Evolutionary conservation across 1,284 basidiomycete genomes (phyloP), one percentile per base, ranked within the genome.

Genomic region (Naganishia cerealis): DNA sequence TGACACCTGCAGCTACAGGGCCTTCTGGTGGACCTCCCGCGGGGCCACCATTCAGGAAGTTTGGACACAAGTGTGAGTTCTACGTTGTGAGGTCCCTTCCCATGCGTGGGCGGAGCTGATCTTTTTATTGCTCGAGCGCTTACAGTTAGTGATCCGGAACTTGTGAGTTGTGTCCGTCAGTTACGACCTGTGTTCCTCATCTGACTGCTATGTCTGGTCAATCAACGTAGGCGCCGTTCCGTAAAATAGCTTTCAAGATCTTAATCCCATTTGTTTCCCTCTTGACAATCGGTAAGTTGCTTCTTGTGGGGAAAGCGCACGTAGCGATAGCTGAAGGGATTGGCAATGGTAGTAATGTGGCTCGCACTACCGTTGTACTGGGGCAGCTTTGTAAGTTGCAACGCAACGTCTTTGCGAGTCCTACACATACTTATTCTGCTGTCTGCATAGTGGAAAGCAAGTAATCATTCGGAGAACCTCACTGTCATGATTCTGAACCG

Each of bases 171-270:
- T 15, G 9, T 13, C 8, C 16, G 8, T 33, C 1, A 40, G 7
- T 18, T 16, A 16, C 13, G 0, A 13, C 1, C 48, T n/a, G n/a
- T 13, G 38, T n/a, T 42, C 5, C 24, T 21, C 26, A 13, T 26
- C 16, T 26, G 29, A 33, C 36, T 16, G 29, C 43, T 10, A 5
- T 13, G 33, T 33, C 6, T 33, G 29, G 29, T 33, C 6, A 2
- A 33, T 10, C 1, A 24, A 1, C 26, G 29, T 38, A 67, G 66
- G 67, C 67, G 18, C 59, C 59, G 18, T 29, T 68, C 42, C 67
- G 67, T 8, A 69, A 69, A 56, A 50, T 67, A 24, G 56, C 57
- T 26, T 48, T 65, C 61, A 70, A 70, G 52, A 67, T 70, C 48
- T 26, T 70, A 18, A 52, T 57, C 36, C 15, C 33, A 16, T 65